A percentile compares a stretch with the other conserved stretches of the same genome.
Evolutionary conservation across 192 early-diverging fungal genomes (phyloP).

Genomic region (Coemansia sp.): DNA sequence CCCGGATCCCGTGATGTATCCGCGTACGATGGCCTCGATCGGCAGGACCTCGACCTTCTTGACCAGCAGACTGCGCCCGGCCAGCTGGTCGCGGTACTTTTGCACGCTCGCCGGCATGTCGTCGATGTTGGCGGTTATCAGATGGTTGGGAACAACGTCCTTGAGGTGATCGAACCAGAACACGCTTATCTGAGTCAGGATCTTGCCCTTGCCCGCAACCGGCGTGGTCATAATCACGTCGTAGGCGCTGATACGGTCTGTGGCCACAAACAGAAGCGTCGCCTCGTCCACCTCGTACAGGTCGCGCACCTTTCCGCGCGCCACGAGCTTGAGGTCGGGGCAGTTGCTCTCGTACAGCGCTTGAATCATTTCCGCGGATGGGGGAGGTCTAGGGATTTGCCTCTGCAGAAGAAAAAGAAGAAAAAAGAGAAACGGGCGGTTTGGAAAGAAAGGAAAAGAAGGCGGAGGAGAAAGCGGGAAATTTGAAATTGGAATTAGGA

Average conservation of each 20-base stretch:
- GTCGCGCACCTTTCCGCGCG: constrained; percentile 95
- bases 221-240: constrained; percentile 97
- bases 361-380: constrained; percentile 41
- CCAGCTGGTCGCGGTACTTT: constrained; percentile 85
- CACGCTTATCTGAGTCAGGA: constrained; percentile 90
- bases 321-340: constrained; percentile 90
- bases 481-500: not conserved
- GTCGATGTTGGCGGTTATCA: constrained; percentile 91
- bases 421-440: not conserved
- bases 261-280: constrained; percentile 92
- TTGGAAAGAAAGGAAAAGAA: not conserved
- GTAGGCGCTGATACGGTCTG: constrained; percentile 96
- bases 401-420: not conserved
- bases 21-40: constrained; percentile 97
- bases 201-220: constrained; percentile 95
- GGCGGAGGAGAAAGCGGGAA: too few relatives aligned
- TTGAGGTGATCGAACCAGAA: constrained; percentile 95
- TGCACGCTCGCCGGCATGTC: constrained; percentile 87
- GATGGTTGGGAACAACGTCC: constrained; percentile 91
- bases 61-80: constrained; percentile 89
- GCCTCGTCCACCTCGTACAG: constrained; percentile 90
- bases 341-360: constrained; percentile 71
- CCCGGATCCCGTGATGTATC: constrained; percentile 96
- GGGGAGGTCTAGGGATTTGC: not conserved
- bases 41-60: constrained; percentile 88